Percentiles rank a stretch among this genome's conserved stretches.
phyloP scores from a whole-genome alignment of 2,329 filamentous ascomycete genomes.

The Exophiala phaeomuriformis region DNA sequence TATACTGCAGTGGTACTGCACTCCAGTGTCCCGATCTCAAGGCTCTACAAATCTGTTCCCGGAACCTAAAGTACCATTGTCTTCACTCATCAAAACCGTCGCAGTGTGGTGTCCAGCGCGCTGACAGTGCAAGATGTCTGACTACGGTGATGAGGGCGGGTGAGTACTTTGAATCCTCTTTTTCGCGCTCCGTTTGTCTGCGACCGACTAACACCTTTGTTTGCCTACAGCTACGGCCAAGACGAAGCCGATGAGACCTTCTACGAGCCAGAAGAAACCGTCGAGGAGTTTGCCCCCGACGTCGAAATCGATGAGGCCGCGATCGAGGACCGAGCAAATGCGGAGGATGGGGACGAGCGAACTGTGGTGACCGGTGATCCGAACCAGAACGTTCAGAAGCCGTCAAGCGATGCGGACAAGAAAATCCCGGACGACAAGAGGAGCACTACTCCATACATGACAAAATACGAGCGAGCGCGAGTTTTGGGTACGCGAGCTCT shows the following conservation, averaged over 20 bases:
- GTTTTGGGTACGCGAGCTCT: conserved; percentile 87
- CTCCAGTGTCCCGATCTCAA: too few species aligned
- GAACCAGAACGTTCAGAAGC: conserved; percentile 41
- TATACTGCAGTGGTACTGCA: not conserved
- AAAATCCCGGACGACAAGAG: conserved; percentile 84
- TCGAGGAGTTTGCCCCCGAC: conserved; percentile 52
- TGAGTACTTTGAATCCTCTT: conserved; percentile 42
- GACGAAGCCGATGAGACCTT: conserved; percentile 32
- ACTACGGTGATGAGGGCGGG: conserved; percentile 61
- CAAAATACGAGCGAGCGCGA: conserved; percentile 93
- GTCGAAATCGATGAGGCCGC: conserved; percentile 40
- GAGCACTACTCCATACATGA: conserved; percentile 96
- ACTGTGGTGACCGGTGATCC: conserved; percentile 45
- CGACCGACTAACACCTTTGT: conserved; percentile 7
- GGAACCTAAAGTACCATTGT: too few species aligned
- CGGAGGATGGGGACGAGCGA: conserved; percentile 42
- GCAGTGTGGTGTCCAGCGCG: not conserved
- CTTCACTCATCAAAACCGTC: too few species aligned
- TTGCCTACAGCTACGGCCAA: conserved; percentile 21
- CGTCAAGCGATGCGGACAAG: conserved; percentile 60
- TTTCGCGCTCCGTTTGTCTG: not conserved
- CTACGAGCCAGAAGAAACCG: conserved; percentile 53
- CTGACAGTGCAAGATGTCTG: conserved; percentile 53
- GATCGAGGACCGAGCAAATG: conserved; percentile 49
- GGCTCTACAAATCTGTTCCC: too few species aligned